Base-by-base conservation (phyloP, 108 stramenopile species). In the Pseudonitzschia pungens region DNA sequence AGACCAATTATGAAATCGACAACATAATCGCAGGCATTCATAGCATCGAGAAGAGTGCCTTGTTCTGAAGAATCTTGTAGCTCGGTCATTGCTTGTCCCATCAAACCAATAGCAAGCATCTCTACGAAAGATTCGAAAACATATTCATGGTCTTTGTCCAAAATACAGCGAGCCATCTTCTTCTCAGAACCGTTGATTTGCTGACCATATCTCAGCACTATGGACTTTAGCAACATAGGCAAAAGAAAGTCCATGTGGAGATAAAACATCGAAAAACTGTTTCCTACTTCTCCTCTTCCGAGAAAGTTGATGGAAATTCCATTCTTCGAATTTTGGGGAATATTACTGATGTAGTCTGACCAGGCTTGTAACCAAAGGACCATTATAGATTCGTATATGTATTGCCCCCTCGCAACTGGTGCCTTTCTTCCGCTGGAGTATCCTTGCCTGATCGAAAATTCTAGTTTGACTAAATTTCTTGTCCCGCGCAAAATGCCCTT, bases 161-260 rank as follows among this genome's bases (percentile, higher is more conserved):
- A 51, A 55, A 92, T 83, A 8, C 70, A 77, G 41, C 72, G 69
- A 73, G 83, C 26, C 73, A 24, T 52, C 66, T 50, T 26, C 55
- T 62, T 27, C 44, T 44, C 29, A 2, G 43, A 29, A 40, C 26
- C 48, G 43, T 68, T 33, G 2, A 72, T n/a, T 26, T 51, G 45
- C 50, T 56, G 48, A 21, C 60, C 67, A 59, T 84, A 90, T 36
- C 92, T 73, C 42, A 92, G 54, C 4, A 63, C 75, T 21, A 95
- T 69, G 0, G 94, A 95, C 66, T 95, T 95, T 22, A 91, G 69
- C 79, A 87, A 85, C 41, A 95, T 56, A 0, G 94, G 92, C 0
- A 92, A 78, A 27, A 95, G 78, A 20, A 95, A 65, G 42, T 91
- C 79, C 68, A 89, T 70, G 57, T 92, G 81, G 26, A 64, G 62